Base-by-base conservation (phyloP, 164 flowering plant species). In the Piper betle region DNA sequence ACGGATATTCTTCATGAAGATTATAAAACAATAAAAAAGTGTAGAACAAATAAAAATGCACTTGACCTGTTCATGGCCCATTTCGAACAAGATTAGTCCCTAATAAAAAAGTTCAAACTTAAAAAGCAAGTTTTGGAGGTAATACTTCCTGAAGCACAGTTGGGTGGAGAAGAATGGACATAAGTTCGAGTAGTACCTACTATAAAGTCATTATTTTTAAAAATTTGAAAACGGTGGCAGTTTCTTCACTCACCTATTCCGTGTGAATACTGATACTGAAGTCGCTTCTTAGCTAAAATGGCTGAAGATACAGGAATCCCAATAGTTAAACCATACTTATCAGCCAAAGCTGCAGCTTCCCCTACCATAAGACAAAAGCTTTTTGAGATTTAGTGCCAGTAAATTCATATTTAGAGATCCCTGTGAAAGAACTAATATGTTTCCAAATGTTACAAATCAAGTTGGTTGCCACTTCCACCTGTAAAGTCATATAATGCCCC, bases 401-500 rank as follows among this genome's bases (percentile, higher is more conserved):
- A 39, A 64, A 56, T 39, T 37, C 64, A 61, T 37, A 17, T 59
- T 53, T 37, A 42, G 55, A 53, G 50, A 10, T 1, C 10, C 50
- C 8, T 8, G 1, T 7, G 12, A 8, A 43, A 15, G 12, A 43
- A 43, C 50, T 8, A 43, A 43, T 43, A 8, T 8, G 12, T 2
- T 43, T 43, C 50, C 50, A 1, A 43, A 43, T 8, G 4, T 8
- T 15, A 8, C 2, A 10, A 43, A 15, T 1, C 8, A 43, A 43
- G 50, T 6, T 43, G 39, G 6, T 17, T 17, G 16, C 41, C 52
- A 19, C 46, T 52, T 70, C 43, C 75, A 85, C 99, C 91, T 90
- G 99, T 71, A 93, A 78, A 57, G 97, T 94, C 99, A 94, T 88
- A 69, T 94, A 94, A 70, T 86, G 82, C 57, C 97, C 99, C 52